These are phyloP conservation scores for Cryptococcus sp. DNA, from an alignment of 1,284 basidiomycete genomes.

Conservation along the genomic window DNA sequence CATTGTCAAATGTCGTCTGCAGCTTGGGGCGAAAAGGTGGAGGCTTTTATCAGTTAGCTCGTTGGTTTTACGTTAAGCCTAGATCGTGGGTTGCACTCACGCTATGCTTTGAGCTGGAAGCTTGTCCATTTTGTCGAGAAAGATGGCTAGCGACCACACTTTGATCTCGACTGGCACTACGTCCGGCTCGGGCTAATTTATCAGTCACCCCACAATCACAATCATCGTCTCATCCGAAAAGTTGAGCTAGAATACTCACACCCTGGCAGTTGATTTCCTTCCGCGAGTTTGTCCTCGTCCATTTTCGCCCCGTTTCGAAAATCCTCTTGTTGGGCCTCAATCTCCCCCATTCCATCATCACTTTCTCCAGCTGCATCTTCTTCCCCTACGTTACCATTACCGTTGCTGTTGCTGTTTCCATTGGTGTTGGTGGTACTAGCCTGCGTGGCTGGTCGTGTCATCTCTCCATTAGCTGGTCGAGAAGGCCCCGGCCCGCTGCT, in stretches of 20 bases:
- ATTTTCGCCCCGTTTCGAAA: conserved; percentile 14
- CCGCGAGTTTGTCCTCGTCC: neutral
- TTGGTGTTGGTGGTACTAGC: neutral
- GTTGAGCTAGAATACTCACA: neutral
- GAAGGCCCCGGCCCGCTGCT: neutral
- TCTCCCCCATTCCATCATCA: conserved; percentile 26
- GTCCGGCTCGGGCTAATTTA: neutral
- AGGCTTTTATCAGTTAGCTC: conserved; percentile 14
- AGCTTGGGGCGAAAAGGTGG: conserved; percentile 40
- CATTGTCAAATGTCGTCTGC: conserved; percentile 32
- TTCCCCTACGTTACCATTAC: conserved; percentile 21
- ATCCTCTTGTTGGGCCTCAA: conserved; percentile 8
- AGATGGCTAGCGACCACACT: neutral
- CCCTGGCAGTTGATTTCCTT: conserved; percentile 1
- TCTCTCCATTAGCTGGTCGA: neutral
- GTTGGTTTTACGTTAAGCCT: neutral
- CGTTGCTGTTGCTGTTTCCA: neutral
- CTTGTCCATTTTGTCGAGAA: neutral
- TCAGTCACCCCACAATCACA: neutral
- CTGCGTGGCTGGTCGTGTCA: neutral
- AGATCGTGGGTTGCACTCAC: neutral
- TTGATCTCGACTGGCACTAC: neutral
- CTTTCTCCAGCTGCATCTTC: conserved; percentile 42
- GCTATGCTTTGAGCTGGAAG: neutral
- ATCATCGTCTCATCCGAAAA: neutral